Evolutionary conservation across 2,329 filamentous ascomycete genomes (phyloP), one percentile per base, ranked within the genome.

Genomic region (Alternaria incomplexa): DNA sequence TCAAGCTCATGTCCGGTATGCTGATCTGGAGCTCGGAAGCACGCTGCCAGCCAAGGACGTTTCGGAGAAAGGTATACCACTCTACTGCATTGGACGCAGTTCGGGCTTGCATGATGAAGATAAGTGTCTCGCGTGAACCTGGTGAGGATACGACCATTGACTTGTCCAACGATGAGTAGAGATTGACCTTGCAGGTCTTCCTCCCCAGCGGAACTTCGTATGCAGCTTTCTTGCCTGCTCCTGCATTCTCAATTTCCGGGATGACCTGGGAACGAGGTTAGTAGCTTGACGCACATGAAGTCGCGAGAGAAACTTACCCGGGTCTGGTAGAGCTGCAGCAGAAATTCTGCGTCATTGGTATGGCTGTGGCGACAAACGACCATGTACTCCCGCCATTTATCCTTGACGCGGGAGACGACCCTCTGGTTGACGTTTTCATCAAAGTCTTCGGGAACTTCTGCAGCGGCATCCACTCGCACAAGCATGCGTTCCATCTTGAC

Each of bases 401-500:
- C 87, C 45, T 87, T 78, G 11, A 84, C 83, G 56, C 85, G 83
- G 9, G 87, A 87, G 64, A 88, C 86, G 50, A 88, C 84, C 64
- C 85, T 84, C 62, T 87, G 81, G 64, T 86, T 89, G 48, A 85
- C 84, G 66, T 89, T 90, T 73, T 91, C 89, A 57, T 88, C 86
- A 66, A 87, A 91, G 61, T 90, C 87, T 7, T 85, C 83, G 1
- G 87, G 85, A 9, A 89, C 78, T 4, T 85, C 81, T 65, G 85
- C 83, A 44, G 82, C 71, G 44, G 82, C 82, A 68, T 90, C 89
- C 23, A 90, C 83, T 22, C 87, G 84, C 20, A 91, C 85, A 22
- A 91, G 84, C 89, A 91, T 91, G 62, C 86, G 87, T 72, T 90
- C 88, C 77, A 89, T 88, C 76, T 90, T 90, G 61, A 91, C 81